Evolutionary conservation across 73 alveolate species (phyloP).

Genomic region (Paramecium primaurelia): DNA sequence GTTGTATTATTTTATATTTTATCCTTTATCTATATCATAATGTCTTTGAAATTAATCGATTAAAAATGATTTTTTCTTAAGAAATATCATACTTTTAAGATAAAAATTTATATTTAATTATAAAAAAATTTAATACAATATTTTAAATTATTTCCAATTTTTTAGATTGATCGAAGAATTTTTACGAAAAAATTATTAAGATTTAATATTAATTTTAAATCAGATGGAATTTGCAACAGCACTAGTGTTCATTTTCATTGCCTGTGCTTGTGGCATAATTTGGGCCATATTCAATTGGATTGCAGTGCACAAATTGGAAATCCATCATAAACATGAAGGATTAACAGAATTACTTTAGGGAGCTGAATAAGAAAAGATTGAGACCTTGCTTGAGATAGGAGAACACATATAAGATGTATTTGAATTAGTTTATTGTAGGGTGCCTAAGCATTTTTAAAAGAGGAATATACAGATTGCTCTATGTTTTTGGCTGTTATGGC

Average conservation of each 20-base stretch:
- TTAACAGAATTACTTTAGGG: constrained; percentile 39
- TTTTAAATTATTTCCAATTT: background rate
- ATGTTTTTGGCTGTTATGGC: constrained; percentile 63
- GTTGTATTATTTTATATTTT: background rate
- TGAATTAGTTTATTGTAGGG: constrained; percentile 57
- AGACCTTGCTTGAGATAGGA: constrained; percentile 32
- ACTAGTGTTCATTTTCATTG: constrained; percentile 5
- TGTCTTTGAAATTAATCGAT: background rate
- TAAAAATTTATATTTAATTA: background rate
- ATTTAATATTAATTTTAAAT: background rate
- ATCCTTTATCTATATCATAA: background rate
- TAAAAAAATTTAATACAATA: background rate
- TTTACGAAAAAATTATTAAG: background rate
- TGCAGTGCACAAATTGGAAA: constrained; percentile 25
- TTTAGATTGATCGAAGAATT: background rate
- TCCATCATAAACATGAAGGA: background rate
- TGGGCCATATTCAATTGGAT: constrained; percentile 57
- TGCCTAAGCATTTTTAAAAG: constrained; percentile 77
- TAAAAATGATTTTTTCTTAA: background rate
- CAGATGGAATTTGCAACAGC: constrained; percentile 49
- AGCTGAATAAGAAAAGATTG: constrained; percentile 53
- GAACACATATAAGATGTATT: constrained; percentile 32
- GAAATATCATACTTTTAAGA: too few relatives aligned
- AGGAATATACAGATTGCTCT: constrained; percentile 74
- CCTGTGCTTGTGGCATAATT: constrained; percentile 37